These are phyloP conservation scores for Sisymbrium altissimum DNA, from an alignment of 345 rosid species.

Conservation along the genomic window DNA sequence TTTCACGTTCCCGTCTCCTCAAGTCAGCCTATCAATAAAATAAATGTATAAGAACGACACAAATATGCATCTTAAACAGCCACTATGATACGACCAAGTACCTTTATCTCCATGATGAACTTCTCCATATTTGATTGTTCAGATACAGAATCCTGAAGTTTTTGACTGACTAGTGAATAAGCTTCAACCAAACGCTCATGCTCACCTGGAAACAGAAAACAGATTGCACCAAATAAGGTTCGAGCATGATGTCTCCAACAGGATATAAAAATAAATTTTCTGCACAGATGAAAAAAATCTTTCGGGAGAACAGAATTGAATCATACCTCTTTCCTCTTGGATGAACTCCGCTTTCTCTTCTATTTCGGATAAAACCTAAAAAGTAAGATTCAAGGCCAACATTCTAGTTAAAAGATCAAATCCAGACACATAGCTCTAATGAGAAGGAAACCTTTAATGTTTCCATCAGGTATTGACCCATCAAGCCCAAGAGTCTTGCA, in stretches of 20 bases:
- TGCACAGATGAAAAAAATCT: neutral
- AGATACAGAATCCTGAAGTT: constrained; percentile 63
- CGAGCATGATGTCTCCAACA: constrained; percentile 9
- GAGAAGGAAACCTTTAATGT: neutral
- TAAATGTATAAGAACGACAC: neutral
- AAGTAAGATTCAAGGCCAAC: constrained; percentile 9
- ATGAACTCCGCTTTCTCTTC: constrained; percentile 90
- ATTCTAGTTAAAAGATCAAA: neutral
- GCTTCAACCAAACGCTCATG: constrained; percentile 88
- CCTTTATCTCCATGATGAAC: constrained; percentile 73
- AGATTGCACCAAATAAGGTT: constrained; percentile 13
- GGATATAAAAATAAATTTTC: neutral
- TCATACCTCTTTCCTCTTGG: constrained; percentile 88
- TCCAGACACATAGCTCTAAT: constrained; percentile 1
- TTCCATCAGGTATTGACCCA: neutral
- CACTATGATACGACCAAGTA: constrained; percentile 13
- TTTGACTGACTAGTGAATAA: constrained; percentile 64
- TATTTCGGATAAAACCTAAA: constrained; percentile 78
- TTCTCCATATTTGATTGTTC: constrained; percentile 75
- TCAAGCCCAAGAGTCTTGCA: neutral
- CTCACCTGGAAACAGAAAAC: constrained; percentile 57
- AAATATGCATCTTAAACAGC: constrained; percentile 1
- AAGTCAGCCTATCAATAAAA: constrained; percentile 58
- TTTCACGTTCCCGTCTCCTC: constrained; percentile 79
- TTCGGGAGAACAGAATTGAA: neutral